A percentile compares a stretch with the other conserved stretches of the same genome.
Evolutionary conservation across 371 early-diverging fungal species (phyloP).

Genomic region (Phascolomyces articulosus): DNA sequence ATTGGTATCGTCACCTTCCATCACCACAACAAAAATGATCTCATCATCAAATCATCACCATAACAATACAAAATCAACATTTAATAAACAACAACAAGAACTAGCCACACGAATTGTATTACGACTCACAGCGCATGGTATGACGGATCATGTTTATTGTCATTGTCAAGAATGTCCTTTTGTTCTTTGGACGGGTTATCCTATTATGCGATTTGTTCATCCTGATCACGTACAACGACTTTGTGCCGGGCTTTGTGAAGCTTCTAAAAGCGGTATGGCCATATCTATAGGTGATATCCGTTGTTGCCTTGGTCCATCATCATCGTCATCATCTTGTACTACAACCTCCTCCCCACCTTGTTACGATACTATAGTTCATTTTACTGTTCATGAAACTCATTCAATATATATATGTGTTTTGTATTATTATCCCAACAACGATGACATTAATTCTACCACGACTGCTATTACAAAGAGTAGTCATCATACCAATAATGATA

Average conservation of each 20-base stretch:
- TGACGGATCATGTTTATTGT: background rate
- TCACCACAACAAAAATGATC: background rate
- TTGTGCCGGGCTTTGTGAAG: slow-evolving; percentile 13
- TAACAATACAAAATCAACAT: background rate
- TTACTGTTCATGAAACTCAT: background rate
- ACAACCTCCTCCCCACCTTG: background rate
- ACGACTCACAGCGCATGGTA: background rate
- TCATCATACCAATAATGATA: background rate
- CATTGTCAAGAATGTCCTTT: background rate
- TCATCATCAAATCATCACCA: background rate
- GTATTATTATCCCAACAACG: background rate
- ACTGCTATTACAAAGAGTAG: background rate
- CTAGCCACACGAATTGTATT: background rate
- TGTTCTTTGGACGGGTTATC: slow-evolving; percentile 6
- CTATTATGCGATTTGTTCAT: slow-evolving; percentile 20
- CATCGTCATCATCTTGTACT: background rate
- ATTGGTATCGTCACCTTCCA: background rate
- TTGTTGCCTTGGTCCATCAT: background rate
- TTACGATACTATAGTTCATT: background rate
- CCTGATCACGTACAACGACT: slow-evolving; percentile 13
- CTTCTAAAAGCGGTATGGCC: slow-evolving; percentile 4
- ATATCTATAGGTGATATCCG: slow-evolving; percentile 1
- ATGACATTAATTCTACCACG: background rate
- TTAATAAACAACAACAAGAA: background rate
- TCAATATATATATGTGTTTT: background rate